Evolutionary conservation across 2,329 filamentous ascomycete species (phyloP), one percentile per base, ranked within the genome.

Genomic region (Pseudocercospora vitis): DNA sequence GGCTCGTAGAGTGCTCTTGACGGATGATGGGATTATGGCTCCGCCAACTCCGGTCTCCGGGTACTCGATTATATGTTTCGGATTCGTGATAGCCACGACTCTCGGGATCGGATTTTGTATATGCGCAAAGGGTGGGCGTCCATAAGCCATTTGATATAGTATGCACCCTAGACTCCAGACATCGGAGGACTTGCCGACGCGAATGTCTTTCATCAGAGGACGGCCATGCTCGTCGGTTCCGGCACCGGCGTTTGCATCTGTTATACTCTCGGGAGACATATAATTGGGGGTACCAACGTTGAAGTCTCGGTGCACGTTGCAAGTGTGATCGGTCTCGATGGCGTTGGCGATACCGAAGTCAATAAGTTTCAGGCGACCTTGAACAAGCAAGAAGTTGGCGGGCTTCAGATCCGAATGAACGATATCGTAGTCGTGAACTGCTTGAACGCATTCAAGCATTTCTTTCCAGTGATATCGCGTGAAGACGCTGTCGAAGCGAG

Each of bases 401-500:
- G 94, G 94, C 72, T 99, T 99, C 31, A 99, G 79, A 68, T 99
- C 94, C 0, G 91, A 96, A 73, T 99, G 94, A 2, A 99, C 94
- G 59, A 99, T 91, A 67, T 96, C 91, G 69, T 87, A 81, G 9
- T 87, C 82, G 69, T 99, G 94, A 1, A 99, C 91, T 0, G 92
- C 84, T 62, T 89, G 83, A 4, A 99, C 84, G 69, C 94, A 97
- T 71, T 96, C 91, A 14, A 99, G 85, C 94, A 99, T 99, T 74
- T 99, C 94, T 71, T 95, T 94, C 94, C 94, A 99, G 77, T 96
- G 96, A 73, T 89, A 95, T n/a, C 94, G 87, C 9, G 94, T 90
- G 70, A 97, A 96, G 49, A 87, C 88, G 1, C 89, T 81, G 68
- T 99, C 94, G 56, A 99, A 87, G 55, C 80, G 82, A 32, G 88